Conservation (phyloP, 352 stramenopile species). For the Pythium myriotylum region DNA sequence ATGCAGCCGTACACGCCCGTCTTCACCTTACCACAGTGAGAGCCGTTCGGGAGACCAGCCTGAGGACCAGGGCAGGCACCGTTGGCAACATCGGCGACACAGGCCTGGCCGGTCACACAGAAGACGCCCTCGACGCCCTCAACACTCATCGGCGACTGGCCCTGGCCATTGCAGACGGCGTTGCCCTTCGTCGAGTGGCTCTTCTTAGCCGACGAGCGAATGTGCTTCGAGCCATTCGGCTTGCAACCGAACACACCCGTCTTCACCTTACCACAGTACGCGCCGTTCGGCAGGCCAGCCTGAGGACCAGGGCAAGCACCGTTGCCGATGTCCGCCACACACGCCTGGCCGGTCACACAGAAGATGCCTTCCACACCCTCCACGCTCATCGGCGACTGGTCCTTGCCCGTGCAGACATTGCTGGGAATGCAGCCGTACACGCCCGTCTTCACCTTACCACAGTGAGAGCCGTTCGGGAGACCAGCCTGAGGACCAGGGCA, state of each 20-base stretch:
- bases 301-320: no score
- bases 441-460: conserved; percentile 13
- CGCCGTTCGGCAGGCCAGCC: no score
- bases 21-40: conserved; percentile 14
- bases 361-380: conserved; percentile 24
- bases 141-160: conserved; percentile 10
- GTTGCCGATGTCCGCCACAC: no score
- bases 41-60: conserved; percentile 11
- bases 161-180: conserved; percentile 25
- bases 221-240: no score
- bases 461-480: conserved; percentile 15
- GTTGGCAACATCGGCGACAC: background rate
- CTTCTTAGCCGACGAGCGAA: no score
- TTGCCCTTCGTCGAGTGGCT: conserved; percentile 2
- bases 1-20: conserved; percentile 1
- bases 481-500: conserved; percentile 17
- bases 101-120: conserved; percentile 21
- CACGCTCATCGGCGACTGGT: conserved; percentile 18
- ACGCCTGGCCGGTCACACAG: conserved; percentile 19
- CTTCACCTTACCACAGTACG: no score
- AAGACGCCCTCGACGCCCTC: conserved; percentile 24
- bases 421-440: background rate
- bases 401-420: conserved; percentile 6
- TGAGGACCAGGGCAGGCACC: conserved; percentile 9
- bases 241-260: conserved; percentile 21